Evolutionary conservation across 805 yeast genomes (phyloP).

Genomic region (Sugiyamaella americana): DNA sequence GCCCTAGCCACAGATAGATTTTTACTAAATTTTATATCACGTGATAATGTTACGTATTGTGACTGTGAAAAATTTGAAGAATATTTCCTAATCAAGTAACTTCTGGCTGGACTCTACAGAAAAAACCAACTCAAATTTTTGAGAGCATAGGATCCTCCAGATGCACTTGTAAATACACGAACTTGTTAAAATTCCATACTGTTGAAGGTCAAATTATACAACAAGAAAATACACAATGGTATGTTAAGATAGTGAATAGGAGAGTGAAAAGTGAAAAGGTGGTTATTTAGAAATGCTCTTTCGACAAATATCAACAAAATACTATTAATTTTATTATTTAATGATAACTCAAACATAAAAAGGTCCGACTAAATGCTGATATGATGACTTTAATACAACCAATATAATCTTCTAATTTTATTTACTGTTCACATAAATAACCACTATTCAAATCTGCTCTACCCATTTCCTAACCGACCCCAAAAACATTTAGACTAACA

Average conservation of each 20-base stretch:
- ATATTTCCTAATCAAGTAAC: not conserved
- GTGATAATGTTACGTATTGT: not conserved
- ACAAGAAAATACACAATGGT: not conserved
- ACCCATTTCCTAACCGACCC: not conserved
- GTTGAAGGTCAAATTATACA: not conserved
- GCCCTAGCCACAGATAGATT: too few relatives aligned
- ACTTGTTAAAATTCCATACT: not conserved
- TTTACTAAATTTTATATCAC: too few relatives aligned
- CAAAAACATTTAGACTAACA: not conserved
- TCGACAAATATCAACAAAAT: not conserved
- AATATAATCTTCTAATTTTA: not conserved
- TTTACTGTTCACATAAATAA: not conserved
- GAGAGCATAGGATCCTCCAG: not conserved
- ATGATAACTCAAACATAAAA: not conserved
- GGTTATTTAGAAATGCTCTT: not conserved
- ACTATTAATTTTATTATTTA: not conserved
- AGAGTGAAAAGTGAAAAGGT: not conserved
- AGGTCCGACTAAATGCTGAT: not conserved
- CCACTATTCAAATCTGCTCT: not conserved
- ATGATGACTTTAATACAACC: not conserved
- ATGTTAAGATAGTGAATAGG: conserved; percentile 1
- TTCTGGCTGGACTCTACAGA: not conserved
- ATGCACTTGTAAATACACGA: conserved; percentile 1
- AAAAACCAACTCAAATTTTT: not conserved
- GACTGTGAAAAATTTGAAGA: not conserved